Evolutionary conservation across 805 yeast species (phyloP).

Genomic region (Lachancea meyersii): DNA sequence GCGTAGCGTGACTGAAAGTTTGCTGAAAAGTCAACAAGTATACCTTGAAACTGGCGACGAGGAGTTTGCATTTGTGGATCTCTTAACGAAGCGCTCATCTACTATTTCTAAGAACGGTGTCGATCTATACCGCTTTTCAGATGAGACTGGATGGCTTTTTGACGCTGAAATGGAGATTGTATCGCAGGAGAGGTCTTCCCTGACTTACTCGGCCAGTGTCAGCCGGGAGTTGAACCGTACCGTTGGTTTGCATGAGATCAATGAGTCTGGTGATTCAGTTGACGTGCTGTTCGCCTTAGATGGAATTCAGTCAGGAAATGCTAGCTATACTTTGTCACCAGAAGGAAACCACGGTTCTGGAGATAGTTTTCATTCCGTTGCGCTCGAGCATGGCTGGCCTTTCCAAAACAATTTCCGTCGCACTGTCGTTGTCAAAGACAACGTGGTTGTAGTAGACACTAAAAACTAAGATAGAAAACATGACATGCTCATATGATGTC

Average conservation of each 20-base stretch:
- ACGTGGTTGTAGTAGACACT: slow-evolving; percentile 11
- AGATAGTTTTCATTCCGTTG: slow-evolving; percentile 26
- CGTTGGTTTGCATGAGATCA: slow-evolving; percentile 19
- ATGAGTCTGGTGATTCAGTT: slow-evolving; percentile 6
- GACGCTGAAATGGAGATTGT: slow-evolving; percentile 4
- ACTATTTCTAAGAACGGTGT: slow-evolving; percentile 13
- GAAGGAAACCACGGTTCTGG: slow-evolving; percentile 45
- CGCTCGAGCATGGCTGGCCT: slow-evolving; percentile 20
- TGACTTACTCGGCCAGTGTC: slow-evolving; percentile 27
- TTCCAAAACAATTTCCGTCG: slow-evolving; percentile 10
- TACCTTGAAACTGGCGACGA: slow-evolving; percentile 37
- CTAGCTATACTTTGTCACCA: slow-evolving; percentile 39
- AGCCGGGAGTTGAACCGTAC: slow-evolving; percentile 18
- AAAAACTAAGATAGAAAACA: neutral
- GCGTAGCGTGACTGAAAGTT: slow-evolving; percentile 13
- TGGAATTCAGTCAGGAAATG: slow-evolving; percentile 41
- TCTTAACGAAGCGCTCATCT: slow-evolving; percentile 12
- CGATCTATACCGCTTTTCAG: slow-evolving; percentile 15
- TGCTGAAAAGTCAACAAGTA: slow-evolving; percentile 36
- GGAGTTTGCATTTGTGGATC: slow-evolving; percentile 29
- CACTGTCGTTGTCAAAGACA: slow-evolving; percentile 14
- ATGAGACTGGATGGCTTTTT: slow-evolving; percentile 12
- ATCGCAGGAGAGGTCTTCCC: slow-evolving; percentile 5
- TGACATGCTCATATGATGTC: neutral
- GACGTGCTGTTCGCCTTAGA: slow-evolving; percentile 15